Base-by-base conservation (phyloP, 306 rosid species). In the Rubus idaeus region DNA sequence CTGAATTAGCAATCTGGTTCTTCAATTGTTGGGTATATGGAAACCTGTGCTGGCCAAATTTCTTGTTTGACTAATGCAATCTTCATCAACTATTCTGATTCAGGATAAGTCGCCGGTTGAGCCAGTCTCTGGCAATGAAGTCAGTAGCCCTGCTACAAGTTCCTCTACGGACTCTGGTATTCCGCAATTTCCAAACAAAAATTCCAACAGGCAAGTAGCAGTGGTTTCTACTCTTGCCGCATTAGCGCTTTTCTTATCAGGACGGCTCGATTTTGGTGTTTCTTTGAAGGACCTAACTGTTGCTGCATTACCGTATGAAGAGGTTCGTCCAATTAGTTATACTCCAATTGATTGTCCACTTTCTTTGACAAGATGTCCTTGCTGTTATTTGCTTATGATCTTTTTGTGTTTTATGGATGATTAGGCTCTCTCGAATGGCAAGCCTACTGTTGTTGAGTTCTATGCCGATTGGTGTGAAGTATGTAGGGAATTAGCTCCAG, bases 401-500 rank as follows among this genome's bases (percentile, higher is more conserved):
- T 17, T 52, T 64, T 64, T 68, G 71, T 69, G 20, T 53, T 18
- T 52, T 72, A 7, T 67, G 14, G n/a, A 44, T 47, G 63, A 77
- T 10, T 83, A 95, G 99, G 99, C 98, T 83, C 96, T 96, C 68
- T 82, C 91, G 1, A 96, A 96, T 75, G 99, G 99, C 63, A 96
- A 91, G 78, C 99, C 99, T 26, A 92, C 99, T 55, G 96, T 96
- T 5, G 98, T 96, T 56, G 99, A 95, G 85, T 95, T 95, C 82
- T 95, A 95, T 84, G 99, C 99, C 18, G 99, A 92, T 76, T 95
- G 99, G 99, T 96, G 99, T 79, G 99, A 96, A 88, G 97, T 96
- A 53, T 96, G 99, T 76, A 80, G 91, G 47, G 98, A 96, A 83
- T 86, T 96, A 85, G 99, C 94, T 47, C 97, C 99, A 20, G 98